A percentile compares a stretch with the other conserved stretches of the same genome.
These are phyloP conservation scores for Hypoxylon subgilvum DNA, from an alignment of 495 filamentous ascomycete species.

Conservation along the genomic window DNA sequence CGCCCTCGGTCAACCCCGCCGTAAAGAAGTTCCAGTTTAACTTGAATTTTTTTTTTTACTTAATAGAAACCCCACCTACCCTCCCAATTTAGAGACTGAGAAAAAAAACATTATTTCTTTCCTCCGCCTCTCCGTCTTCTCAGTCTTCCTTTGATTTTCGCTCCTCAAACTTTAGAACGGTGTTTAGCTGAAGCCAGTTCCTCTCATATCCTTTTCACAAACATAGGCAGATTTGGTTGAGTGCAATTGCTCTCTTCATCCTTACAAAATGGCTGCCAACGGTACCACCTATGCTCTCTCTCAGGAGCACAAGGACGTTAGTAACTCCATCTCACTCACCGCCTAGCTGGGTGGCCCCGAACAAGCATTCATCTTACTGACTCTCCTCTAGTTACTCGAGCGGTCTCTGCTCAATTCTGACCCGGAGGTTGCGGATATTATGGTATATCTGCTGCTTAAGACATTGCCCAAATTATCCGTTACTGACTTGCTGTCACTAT, in stretches of 20 bases:
- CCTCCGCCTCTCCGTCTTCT: not conserved
- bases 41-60: too few relatives aligned
- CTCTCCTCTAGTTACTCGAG: conserved; percentile 82
- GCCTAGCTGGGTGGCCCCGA: not conserved
- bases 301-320: conserved; percentile 83
- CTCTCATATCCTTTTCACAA: not conserved
- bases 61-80: conserved; percentile 30
- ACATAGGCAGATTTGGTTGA: too few relatives aligned
- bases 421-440: conserved; percentile 90
- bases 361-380: conserved; percentile 47
- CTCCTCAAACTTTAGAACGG: not conserved
- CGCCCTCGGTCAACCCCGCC: conserved; percentile 22
- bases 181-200: not conserved
- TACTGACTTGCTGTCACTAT: conserved; percentile 19
- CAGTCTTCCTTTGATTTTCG: not conserved
- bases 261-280: conserved; percentile 46
- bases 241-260: conserved; percentile 1
- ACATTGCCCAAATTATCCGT: not conserved
- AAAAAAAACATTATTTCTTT: conserved; percentile 19
- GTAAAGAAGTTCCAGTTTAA: too few relatives aligned
- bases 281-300: conserved; percentile 78
- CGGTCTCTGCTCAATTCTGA: conserved; percentile 82
- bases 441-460: conserved; percentile 65
- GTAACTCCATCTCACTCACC: conserved; percentile 42
- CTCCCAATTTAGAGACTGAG: conserved; percentile 15